These are phyloP conservation scores for Sporisorium scitamineum DNA, from an alignment of 1,284 basidiomycete species.

Conservation along the genomic window DNA sequence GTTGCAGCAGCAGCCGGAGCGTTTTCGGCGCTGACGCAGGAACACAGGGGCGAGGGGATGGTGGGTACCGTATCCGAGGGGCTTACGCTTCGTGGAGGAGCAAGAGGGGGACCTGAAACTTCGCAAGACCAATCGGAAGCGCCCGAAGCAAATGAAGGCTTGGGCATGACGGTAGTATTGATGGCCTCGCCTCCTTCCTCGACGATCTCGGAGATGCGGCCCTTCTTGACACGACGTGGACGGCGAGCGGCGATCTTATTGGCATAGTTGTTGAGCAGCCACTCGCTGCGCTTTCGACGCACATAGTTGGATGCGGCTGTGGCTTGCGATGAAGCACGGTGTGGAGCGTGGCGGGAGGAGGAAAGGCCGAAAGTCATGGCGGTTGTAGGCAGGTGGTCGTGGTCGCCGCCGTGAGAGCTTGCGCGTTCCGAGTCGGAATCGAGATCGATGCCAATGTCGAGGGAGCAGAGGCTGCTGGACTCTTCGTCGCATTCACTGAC, in stretches of 20 bases:
- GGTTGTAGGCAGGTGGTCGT: constrained; percentile 26
- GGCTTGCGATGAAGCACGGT: constrained; percentile 26
- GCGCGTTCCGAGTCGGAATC: constrained; percentile 54
- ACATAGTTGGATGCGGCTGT: constrained; percentile 50
- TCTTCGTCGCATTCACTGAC: constrained; percentile 64
- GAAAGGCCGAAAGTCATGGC: constrained; percentile 22
- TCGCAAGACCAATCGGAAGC: constrained; percentile 52
- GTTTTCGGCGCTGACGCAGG: constrained; percentile 46
- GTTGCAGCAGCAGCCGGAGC: not conserved
- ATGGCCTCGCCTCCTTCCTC: constrained; percentile 58
- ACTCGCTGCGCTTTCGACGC: constrained; percentile 53
- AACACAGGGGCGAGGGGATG: constrained; percentile 62
- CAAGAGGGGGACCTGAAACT: constrained; percentile 51
- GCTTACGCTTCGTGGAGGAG: constrained; percentile 49
- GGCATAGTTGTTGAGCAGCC: constrained; percentile 53
- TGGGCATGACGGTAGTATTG: constrained; percentile 53
- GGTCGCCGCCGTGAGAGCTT: constrained; percentile 38
- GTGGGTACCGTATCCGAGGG: constrained; percentile 63
- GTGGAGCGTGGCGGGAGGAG: constrained; percentile 17
- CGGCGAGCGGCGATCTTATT: constrained; percentile 50
- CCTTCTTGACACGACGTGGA: constrained; percentile 53
- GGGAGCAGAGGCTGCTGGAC: constrained; percentile 53
- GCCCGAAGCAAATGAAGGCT: constrained; percentile 19
- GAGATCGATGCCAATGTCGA: constrained; percentile 50
- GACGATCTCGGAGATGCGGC: constrained; percentile 62